These are phyloP conservation scores for Geoglossum cookeanum DNA, from an alignment of 2,329 filamentous ascomycete species.

Conservation along the genomic window DNA sequence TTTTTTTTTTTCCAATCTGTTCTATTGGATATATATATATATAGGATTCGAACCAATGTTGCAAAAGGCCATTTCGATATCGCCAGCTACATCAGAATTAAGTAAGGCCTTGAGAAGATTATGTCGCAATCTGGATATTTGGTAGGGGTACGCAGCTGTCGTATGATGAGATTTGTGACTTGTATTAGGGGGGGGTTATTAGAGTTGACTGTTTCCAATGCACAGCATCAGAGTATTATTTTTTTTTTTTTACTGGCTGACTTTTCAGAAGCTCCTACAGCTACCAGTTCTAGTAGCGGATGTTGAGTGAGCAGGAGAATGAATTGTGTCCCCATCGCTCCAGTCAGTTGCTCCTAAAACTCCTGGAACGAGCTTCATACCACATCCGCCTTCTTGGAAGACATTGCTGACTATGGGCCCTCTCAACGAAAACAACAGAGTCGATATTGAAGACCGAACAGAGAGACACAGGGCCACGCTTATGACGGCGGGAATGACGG, in stretches of 20 bases:
- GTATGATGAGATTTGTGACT: conserved; percentile 63
- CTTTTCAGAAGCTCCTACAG: conserved; percentile 72
- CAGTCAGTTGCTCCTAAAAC: conserved; percentile 88
- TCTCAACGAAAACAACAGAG: too few relatives aligned
- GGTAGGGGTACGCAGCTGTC: conserved; percentile 66
- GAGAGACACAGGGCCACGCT: too few relatives aligned
- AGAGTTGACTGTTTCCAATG: conserved; percentile 82
- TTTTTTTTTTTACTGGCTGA: conserved; percentile 88
- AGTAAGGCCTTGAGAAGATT: conserved; percentile 78
- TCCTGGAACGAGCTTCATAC: conserved; percentile 18
- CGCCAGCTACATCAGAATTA: conserved; percentile 80
- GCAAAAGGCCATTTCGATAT: conserved; percentile 84
- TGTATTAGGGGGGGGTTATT: conserved; percentile 58
- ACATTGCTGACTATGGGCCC: too few relatives aligned
- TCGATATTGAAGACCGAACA: too few relatives aligned
- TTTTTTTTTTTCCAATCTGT: too few relatives aligned
- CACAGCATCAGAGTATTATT: conserved; percentile 85
- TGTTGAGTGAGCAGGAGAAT: conserved; percentile 81
- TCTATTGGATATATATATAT: too few relatives aligned
- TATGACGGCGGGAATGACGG: too few relatives aligned
- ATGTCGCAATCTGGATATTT: conserved; percentile 82
- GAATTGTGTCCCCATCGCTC: conserved; percentile 88
- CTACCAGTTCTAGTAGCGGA: conserved; percentile 69
- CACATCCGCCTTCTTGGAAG: background rate
- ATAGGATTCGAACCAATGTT: too few relatives aligned